A percentile compares a stretch with the other conserved stretches of the same genome.
These are phyloP conservation scores for Serpula lacrymans DNA, from an alignment of 768 basidiomycete species.

Conservation along the genomic window DNA sequence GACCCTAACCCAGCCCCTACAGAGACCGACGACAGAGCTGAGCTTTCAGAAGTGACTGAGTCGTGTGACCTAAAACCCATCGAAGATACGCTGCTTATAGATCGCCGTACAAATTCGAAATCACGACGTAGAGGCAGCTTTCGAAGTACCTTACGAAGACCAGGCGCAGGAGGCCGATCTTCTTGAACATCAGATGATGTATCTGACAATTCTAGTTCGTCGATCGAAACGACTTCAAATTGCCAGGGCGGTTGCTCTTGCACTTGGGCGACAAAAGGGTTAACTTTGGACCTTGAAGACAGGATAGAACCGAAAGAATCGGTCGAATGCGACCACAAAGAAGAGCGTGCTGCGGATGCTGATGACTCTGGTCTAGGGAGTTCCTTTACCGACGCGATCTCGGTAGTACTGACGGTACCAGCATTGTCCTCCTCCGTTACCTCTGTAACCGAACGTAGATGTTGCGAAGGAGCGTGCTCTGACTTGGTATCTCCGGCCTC, in stretches of 20 bases:
- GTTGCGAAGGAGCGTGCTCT: constrained; percentile 11
- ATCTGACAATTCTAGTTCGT: constrained; percentile 80
- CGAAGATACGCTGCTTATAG: constrained; percentile 70
- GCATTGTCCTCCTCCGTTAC: constrained; percentile 27
- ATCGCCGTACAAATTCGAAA: constrained; percentile 76
- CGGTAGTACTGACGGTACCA: too few species aligned
- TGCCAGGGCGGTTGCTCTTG: constrained; percentile 47
- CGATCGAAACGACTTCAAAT: constrained; percentile 73
- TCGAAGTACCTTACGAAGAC: constrained; percentile 51
- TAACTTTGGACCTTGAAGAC: constrained; percentile 25
- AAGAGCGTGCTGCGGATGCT: constrained; percentile 13
- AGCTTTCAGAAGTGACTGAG: constrained; percentile 50
- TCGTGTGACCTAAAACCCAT: constrained; percentile 68
- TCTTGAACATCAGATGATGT: constrained; percentile 55
- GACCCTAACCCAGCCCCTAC: constrained; percentile 37
- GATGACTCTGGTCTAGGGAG: neutral
- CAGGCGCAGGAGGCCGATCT: constrained; percentile 40
- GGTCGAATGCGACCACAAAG: constrained; percentile 29
- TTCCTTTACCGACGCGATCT: constrained; percentile 13
- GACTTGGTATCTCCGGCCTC: constrained; percentile 8
- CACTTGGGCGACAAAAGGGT: constrained; percentile 30
- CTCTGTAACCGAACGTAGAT: constrained; percentile 27
- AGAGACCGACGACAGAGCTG: constrained; percentile 29
- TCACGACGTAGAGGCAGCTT: constrained; percentile 73
- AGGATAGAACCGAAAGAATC: constrained; percentile 31